phyloP scores from a whole-genome alignment of 2,329 filamentous ascomycete genomes.

The Didymella segeticola region DNA sequence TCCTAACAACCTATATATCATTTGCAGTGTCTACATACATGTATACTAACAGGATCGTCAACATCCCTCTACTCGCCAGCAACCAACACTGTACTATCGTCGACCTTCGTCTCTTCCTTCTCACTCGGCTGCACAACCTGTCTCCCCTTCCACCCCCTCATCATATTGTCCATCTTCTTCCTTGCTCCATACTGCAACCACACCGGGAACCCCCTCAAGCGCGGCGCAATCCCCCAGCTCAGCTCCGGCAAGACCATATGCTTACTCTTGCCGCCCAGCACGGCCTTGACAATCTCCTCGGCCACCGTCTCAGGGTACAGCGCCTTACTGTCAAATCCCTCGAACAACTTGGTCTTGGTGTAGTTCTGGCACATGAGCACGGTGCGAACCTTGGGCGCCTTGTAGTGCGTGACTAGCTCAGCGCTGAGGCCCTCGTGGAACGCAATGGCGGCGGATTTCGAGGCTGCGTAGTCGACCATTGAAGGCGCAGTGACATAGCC shows the following conservation, averaged over 20 bases:
- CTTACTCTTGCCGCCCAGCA: conserved; percentile 64
- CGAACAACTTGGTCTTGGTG: conserved; percentile 67
- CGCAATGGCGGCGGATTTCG: conserved; percentile 69
- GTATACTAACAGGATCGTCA: background rate
- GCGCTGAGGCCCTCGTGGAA: conserved; percentile 69
- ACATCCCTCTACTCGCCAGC: conserved; percentile 12
- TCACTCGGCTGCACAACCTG: conserved; percentile 49
- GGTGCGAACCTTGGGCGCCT: conserved; percentile 69
- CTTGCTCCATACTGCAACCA: conserved; percentile 67
- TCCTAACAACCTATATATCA: too few relatives aligned
- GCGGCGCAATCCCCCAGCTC: conserved; percentile 41
- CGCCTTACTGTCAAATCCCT: conserved; percentile 61
- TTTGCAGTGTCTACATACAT: background rate
- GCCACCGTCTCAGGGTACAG: conserved; percentile 69
- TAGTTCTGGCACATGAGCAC: conserved; percentile 71
- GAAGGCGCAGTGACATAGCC: conserved; percentile 66
- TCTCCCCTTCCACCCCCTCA: conserved; percentile 46
- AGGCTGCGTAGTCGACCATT: conserved; percentile 71
- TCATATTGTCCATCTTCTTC: conserved; percentile 46
- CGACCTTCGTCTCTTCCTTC: conserved; percentile 27
- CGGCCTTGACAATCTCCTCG: conserved; percentile 66
- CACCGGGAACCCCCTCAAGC: conserved; percentile 61
- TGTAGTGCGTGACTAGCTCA: conserved; percentile 60
- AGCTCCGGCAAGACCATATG: conserved; percentile 63
- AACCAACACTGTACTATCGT: conserved; percentile 39